Evolutionary conservation across 495 filamentous ascomycete species (phyloP), one percentile per base, ranked within the genome.

Genomic region (Penicillium egyptiacum): DNA sequence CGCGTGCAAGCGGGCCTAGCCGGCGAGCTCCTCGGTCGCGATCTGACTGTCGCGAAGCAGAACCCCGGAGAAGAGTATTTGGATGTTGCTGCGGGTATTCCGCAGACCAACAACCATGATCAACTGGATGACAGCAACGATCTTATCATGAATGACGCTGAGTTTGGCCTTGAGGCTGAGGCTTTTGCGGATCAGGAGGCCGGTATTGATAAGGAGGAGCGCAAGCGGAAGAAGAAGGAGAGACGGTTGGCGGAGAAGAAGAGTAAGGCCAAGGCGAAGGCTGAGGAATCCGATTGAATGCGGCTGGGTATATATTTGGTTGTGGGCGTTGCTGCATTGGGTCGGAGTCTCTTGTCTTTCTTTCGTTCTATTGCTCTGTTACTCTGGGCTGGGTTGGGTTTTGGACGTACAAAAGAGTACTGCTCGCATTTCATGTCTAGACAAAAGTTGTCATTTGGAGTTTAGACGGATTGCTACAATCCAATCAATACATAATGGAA

Each of bases 1-100:
- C 81, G 87, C 20, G 81, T 89, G 10, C 82, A 87, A 66, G 83
- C 82, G 1, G 87, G 87, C 16, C 69, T 88, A 17, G 71, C 79
- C 0, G 86, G 86, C 6, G 83, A 87, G 63, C 72, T 77, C 22
- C 59, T 86, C 30, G 81, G 70, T 8, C 70, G 70, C 1, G 82
- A 84, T 62, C 50, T 80, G 49, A 67, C 74, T 25, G 66, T 76
- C 26, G 65, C 67, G 16, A 73, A 77, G 65, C 56, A 70, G 53
- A 70, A 72, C 23, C 64, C 68, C n/a, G 65, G 62, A 26, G 69
- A 66, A 57, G 64, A 71, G 0, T 69, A 67, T 25, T 45, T 67
- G 56, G 64, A 63, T 56, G 55, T 65, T 59, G 61, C 62, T 25
- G 62, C 60, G 49, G 59, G 44, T 14, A 67, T n/a, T 48, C 61